Base-by-base conservation (phyloP, 78 protist genomes). In the Chrysochromulina tobinii region DNA sequence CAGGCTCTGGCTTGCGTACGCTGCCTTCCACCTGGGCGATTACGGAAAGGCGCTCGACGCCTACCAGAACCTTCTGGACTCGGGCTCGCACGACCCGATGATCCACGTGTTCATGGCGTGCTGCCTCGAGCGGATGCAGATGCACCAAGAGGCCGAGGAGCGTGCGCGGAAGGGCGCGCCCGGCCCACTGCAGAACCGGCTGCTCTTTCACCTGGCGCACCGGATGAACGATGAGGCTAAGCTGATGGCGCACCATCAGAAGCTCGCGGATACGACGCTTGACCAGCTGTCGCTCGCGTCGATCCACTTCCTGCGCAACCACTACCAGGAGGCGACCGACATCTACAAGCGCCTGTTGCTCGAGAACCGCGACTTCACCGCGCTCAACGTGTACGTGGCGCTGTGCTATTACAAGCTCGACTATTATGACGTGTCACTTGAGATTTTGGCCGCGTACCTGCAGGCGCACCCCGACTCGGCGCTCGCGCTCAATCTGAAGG, bases 381-480 rank as follows among this genome's bases (percentile, higher is more conserved):
- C 98, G 7, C 88, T 97, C 55, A 89, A 94, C 77, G 94, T 95
- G 38, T 95, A 95, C 93, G 89, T 95, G 72, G 97, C 97, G 3
- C 81, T 94, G 53, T 94, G 96, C 89, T 94, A 97, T 92, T 96
- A 95, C 94, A 94, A 95, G 94, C 95, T 97, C 38, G 97, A 95
- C 89, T 97, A 93, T 81, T 96, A 95, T 90, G 98, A 97, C 86
- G 94, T 94, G 59, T 81, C 93, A 25, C 96, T 88, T 3, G 98
- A 96, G 90, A 92, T 94, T 25, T 69, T 95, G 27, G 79, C 72
- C 5, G 92, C 81, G n/a, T 93, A 91, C 61, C 91, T 87, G 75
- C 66, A 53, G 89, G 77, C 50, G 73, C 73, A 93, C 68, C 95
- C 96, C 4, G 92, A 91, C 58, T 64, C 90, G 25, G 91, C 94